Base-by-base conservation (phyloP, 768 basidiomycete species). In the Fistulinella prunicolor region DNA sequence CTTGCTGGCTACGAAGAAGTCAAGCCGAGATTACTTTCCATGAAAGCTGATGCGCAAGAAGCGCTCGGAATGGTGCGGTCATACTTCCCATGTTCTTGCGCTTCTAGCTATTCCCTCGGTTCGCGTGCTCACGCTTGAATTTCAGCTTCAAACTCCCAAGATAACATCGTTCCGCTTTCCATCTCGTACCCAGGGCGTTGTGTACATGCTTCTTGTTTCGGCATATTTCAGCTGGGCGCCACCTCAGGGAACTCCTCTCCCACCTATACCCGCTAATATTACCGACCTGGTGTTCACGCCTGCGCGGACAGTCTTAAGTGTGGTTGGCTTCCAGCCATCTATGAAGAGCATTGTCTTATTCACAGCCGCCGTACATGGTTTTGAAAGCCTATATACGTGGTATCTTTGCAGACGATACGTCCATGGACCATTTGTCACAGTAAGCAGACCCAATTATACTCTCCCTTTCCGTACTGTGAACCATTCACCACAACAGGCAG, bases 31-130 rank as follows among this genome's bases (percentile, higher is more conserved):
- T 63, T 92, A 20, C 67, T 91, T 19, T 73, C 80, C 46, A 92
- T 91, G 89, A 90, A 89, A 60, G 81, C 81, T 0, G 73, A 86
- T 21, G 86, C 89, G 0, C 86, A 91, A 59, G 87, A 87, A 60
- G 76, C 80, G 1, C 75, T 92, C 16, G 89, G 89, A 22, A 89
- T 87, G 85, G 88, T 85, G 47, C 21, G 80, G 65, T 7, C 16
- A 8, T n/a, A 32, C 37, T 23, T 3, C 6, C 16, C 38, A n/a
- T 24, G 10, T 17, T 22, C 42, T 17, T 14, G 9, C 10, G 49
- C 29, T 3, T 36, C 12, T 9, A 1, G 13, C 37, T 19, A 16
- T 19, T 42, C 9, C 40, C 34, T 38, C 9, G 14, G 35, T 16
- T 37, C 13, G 7, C 13, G 13, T 32, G 4, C 34, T 19, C 19